Conservation (phyloP, 257 asterid species). For the Ilex aquifolium region DNA sequence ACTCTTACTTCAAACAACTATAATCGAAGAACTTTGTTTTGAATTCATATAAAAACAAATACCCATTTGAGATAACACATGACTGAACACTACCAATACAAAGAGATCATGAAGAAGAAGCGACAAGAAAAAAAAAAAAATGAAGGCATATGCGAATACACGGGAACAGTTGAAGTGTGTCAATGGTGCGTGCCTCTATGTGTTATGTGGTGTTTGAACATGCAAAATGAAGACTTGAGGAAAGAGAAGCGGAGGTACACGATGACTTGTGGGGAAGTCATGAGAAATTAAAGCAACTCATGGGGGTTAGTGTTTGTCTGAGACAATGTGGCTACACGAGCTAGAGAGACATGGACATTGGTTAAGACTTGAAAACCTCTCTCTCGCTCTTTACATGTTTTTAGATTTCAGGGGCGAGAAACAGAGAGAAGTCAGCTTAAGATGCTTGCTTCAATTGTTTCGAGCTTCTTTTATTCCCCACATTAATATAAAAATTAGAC, state of each 20-base stretch:
- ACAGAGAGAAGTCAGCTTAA: too few relatives aligned
- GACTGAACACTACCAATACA: slow-evolving; percentile 10
- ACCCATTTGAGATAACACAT: slow-evolving; percentile 9
- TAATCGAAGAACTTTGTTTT: slow-evolving; percentile 11
- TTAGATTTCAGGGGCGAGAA: too few relatives aligned
- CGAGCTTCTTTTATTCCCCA: too few relatives aligned
- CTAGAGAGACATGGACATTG: slow-evolving; percentile 15
- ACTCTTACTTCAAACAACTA: slow-evolving; percentile 10
- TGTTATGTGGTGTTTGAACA: slow-evolving; percentile 11
- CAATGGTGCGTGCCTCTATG: slow-evolving; percentile 10
- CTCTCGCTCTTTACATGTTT: too few relatives aligned
- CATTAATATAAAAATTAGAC: too few relatives aligned
- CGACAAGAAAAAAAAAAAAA: slow-evolving; percentile 9
- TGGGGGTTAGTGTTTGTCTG: slow-evolving; percentile 3
- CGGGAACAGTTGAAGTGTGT: slow-evolving; percentile 12
- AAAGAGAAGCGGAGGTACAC: slow-evolving; percentile 4
- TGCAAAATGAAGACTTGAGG: slow-evolving; percentile 16
- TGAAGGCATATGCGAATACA: slow-evolving; percentile 10
- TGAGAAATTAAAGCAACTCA: slow-evolving; percentile 11
- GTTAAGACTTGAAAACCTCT: slow-evolving; percentile 9
- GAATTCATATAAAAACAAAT: slow-evolving; percentile 21
- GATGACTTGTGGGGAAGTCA: slow-evolving; percentile 14
- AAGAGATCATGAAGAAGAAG: slow-evolving; percentile 20
- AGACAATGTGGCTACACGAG: slow-evolving; percentile 18
- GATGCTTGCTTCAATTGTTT: too few relatives aligned